Evolutionary conservation across 495 filamentous ascomycete species (phyloP), one percentile per base, ranked within the genome.

Genomic region (Hapsidospora chrysogenum): DNA sequence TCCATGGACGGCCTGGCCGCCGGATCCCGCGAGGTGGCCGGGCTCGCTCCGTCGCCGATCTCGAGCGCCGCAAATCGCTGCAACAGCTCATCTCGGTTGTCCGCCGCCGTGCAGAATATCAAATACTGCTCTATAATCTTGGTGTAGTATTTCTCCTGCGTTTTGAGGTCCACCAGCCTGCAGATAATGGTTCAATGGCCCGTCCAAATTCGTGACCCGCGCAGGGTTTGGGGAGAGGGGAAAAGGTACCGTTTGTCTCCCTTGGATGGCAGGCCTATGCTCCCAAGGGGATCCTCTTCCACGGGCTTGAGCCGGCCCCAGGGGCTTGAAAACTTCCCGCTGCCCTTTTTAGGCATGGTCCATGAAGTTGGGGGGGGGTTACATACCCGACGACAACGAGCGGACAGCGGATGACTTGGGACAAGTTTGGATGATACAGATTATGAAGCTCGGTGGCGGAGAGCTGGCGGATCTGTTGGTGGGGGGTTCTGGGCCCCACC

Each of bases 51-150:
- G 18, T 44, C 43, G 31, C 40, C 37, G 26, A 74, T 38, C 31
- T 70, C 57, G 21, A 89, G 66, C 3, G 70, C 71, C 4, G 78
- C 68, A 43, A 92, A 82, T 35, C 77, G 75, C 37, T 66, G 65
- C 39, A 84, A 71, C 18, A 95, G 71, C 37, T 74, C 67, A 40
- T 80, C 72, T 22, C 69, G 58, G 48, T 73, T 66, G 35, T 67
- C 69, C 19, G 72, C 67, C 9, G 64, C 52, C 29, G 78, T 78
- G 58, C 84, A 89, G 55, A 94, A 89, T 41, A 66, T 70, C 64
- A 92, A 77, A 57, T 89, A 97, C 35, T 83, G 74, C 43, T 81
- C 71, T 36, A 80, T 70, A 41, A 96, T 87, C 48, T 72, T 84
- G 44, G 78, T 66, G 54, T 80, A 94, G 66, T 92, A 95, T 21